Percentiles rank a stretch among this genome's conserved stretches.
These are phyloP conservation scores for Alliaria petiolata DNA, from an alignment of 345 rosid genomes.

Conservation along the genomic window DNA sequence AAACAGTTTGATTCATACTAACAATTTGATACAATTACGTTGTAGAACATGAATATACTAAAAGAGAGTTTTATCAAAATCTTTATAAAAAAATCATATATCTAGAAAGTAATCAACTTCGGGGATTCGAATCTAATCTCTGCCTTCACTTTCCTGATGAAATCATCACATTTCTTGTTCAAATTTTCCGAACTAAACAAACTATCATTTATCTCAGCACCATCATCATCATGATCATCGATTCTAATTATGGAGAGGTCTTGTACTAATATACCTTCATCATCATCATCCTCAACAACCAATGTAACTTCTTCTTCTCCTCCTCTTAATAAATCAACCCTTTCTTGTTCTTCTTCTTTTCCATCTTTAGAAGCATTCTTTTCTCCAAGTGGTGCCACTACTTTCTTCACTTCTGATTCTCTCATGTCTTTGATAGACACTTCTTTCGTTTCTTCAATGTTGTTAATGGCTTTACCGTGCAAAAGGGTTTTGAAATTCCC, in stretches of 20 bases:
- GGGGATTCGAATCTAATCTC: constrained; percentile 35
- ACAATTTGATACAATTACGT: not conserved
- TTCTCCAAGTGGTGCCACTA: constrained; percentile 18
- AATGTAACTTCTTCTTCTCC: constrained; percentile 4
- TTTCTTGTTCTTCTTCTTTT: constrained; percentile 4
- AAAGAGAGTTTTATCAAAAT: not conserved
- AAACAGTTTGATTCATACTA: not conserved
- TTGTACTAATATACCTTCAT: too few relatives aligned
- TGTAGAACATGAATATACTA: not conserved
- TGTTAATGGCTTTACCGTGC: not conserved
- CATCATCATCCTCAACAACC: constrained; percentile 20
- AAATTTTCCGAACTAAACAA: constrained; percentile 53
- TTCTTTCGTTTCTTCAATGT: constrained; percentile 1
- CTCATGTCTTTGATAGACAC: not conserved
- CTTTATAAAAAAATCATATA: not conserved
- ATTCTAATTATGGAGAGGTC: too few relatives aligned
- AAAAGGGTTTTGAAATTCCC: constrained; percentile 12
- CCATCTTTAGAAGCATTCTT: constrained; percentile 3
- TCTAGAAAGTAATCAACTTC: constrained; percentile 8
- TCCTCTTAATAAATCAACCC: not conserved
- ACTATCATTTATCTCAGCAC: not conserved
- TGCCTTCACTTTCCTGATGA: constrained; percentile 55
- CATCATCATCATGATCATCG: not conserved
- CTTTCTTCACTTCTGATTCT: constrained; percentile 11
- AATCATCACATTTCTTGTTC: constrained; percentile 66